Percentiles rank a stretch among this genome's conserved stretches.
These are phyloP conservation scores for Boletus tomentosulus DNA, from an alignment of 768 basidiomycete species.

Conservation along the genomic window DNA sequence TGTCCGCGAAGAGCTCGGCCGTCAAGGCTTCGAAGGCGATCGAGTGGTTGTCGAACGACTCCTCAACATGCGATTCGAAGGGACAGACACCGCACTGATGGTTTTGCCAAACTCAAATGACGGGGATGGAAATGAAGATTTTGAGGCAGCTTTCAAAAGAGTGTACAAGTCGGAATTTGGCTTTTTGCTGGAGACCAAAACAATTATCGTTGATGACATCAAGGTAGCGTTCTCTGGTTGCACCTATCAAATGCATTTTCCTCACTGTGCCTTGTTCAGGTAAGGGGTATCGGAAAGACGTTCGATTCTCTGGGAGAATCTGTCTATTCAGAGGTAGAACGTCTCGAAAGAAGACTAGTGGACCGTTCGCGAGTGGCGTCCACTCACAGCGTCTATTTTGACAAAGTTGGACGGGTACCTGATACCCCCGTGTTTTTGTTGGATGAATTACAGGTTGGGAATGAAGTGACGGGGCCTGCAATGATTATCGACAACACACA, in stretches of 20 bases:
- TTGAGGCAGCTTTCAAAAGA: slow-evolving; percentile 72
- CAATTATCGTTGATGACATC: slow-evolving; percentile 86
- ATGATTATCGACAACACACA: slow-evolving; percentile 96
- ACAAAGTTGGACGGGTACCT: slow-evolving; percentile 67
- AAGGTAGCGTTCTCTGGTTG: slow-evolving; percentile 46
- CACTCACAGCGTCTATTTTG: slow-evolving; percentile 74
- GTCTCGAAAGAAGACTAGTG: slow-evolving; percentile 41
- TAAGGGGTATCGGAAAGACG: slow-evolving; percentile 88
- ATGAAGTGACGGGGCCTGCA: slow-evolving; percentile 76
- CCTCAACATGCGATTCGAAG: slow-evolving; percentile 91
- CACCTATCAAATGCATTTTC: background rate
- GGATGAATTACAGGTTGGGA: slow-evolving; percentile 61
- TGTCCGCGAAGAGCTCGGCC: slow-evolving; percentile 62
- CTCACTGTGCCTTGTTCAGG: slow-evolving; percentile 35
- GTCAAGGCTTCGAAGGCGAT: slow-evolving; percentile 76
- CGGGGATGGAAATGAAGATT: slow-evolving; percentile 63
- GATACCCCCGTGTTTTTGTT: slow-evolving; percentile 81
- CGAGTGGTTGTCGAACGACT: slow-evolving; percentile 75
- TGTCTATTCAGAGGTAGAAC: slow-evolving; percentile 69
- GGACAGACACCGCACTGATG: slow-evolving; percentile 92
- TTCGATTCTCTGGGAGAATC: slow-evolving; percentile 77
- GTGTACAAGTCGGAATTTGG: slow-evolving; percentile 87
- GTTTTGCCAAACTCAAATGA: slow-evolving; percentile 52
- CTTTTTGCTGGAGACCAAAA: slow-evolving; percentile 82
- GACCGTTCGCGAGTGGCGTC: slow-evolving; percentile 45